Evolutionary conservation across 768 basidiomycete genomes (phyloP).

Genomic region (Rhodotorula babjevae): DNA sequence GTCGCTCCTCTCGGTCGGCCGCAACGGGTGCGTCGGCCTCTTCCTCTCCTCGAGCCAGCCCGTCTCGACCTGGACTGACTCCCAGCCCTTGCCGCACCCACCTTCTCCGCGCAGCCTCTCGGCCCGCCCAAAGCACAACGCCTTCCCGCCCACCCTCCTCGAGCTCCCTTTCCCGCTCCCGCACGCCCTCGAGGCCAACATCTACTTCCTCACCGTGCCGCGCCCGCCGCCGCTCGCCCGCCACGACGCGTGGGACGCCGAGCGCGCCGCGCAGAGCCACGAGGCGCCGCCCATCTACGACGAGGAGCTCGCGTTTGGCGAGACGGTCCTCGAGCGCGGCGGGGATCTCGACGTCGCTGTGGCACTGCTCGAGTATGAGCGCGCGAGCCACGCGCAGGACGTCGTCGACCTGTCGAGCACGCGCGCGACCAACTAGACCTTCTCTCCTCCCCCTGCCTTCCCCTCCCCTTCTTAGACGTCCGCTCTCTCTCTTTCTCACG

Average conservation of each 20-base stretch:
- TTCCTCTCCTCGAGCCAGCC: background rate
- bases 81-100: too few species aligned
- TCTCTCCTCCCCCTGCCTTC: background rate
- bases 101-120: too few species aligned
- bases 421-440: too few species aligned
- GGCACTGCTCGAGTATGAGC: background rate
- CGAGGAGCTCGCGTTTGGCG: background rate
- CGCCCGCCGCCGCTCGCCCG: background rate
- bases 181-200: conserved; percentile 5
- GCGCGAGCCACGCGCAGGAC: background rate
- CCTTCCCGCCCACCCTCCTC: conserved; percentile 14
- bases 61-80: background rate
- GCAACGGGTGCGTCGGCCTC: conserved; percentile 7
- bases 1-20: conserved; percentile 2
- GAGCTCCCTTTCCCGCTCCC: conserved; percentile 31
- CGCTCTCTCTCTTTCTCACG: too few species aligned
- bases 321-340: background rate
- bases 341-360: background rate
- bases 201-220: conserved; percentile 7
- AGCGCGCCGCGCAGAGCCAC: background rate
- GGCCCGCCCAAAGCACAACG: background rate
- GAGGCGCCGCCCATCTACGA: background rate
- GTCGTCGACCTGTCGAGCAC: too few species aligned
- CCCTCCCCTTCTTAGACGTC: too few species aligned
- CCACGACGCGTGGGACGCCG: background rate